Conservation (phyloP, 768 basidiomycete genomes). For the Leccinum truebloodii region DNA sequence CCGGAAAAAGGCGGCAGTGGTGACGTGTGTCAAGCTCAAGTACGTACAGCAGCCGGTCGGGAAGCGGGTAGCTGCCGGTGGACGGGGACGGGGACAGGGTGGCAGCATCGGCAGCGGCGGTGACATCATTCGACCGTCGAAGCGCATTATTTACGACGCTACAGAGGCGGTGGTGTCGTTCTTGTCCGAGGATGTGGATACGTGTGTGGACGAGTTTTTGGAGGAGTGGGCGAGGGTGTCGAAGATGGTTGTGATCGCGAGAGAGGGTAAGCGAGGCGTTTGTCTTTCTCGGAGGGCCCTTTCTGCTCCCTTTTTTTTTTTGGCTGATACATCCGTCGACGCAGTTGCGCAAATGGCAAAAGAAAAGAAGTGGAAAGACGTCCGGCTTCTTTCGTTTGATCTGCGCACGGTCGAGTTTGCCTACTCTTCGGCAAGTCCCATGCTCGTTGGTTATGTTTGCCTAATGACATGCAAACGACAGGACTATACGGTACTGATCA, state of each 20-base stretch:
- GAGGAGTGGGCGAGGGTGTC: slow-evolving; percentile 93
- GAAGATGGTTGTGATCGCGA: slow-evolving; percentile 91
- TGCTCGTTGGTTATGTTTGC: neutral
- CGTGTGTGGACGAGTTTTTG: slow-evolving; percentile 86
- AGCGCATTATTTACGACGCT: slow-evolving; percentile 88
- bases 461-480: slow-evolving; percentile 24
- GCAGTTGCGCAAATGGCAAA: slow-evolving; percentile 84
- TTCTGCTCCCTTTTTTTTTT: neutral
- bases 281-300: neutral
- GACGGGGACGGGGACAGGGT: slow-evolving; percentile 18
- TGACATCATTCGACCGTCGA: slow-evolving; percentile 75
- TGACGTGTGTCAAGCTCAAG: slow-evolving; percentile 89
- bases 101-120: slow-evolving; percentile 31
- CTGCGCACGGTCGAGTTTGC: slow-evolving; percentile 90
- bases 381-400: slow-evolving; percentile 87
- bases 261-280: slow-evolving; percentile 60
- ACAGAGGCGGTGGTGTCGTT: slow-evolving; percentile 88
- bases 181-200: slow-evolving; percentile 81
- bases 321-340: neutral
- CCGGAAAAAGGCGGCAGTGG: slow-evolving; percentile 67
- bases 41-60: slow-evolving; percentile 87
- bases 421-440: slow-evolving; percentile 57
- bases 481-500: slow-evolving; percentile 79
- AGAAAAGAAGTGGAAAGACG: slow-evolving; percentile 67
- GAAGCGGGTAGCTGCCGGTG: slow-evolving; percentile 56